phyloP scores from a whole-genome alignment of 768 basidiomycete species.

The Lactarius quietus region DNA sequence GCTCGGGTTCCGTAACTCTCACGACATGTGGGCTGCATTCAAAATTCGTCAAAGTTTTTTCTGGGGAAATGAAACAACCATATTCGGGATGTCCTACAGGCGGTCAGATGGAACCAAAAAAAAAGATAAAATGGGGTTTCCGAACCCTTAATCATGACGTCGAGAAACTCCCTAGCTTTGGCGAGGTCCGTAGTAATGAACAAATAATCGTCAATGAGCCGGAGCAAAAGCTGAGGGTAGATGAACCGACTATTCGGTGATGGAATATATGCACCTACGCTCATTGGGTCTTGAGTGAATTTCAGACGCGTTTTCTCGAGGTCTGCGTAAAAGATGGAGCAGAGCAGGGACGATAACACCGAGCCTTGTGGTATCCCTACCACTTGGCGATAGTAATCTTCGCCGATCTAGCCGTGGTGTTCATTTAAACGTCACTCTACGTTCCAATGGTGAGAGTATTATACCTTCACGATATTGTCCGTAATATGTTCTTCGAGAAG shows the following conservation, averaged over 20 bases:
- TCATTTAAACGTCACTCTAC: not conserved
- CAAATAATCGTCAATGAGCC: constrained; percentile 94
- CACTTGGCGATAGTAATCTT: constrained; percentile 79
- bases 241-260: not conserved
- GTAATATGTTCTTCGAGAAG: constrained; percentile 88
- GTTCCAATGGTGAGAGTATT: not conserved
- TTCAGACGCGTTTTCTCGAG: constrained; percentile 60
- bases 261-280: constrained; percentile 47
- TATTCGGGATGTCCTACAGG: constrained; percentile 83
- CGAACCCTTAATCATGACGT: constrained; percentile 69
- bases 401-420: constrained; percentile 56
- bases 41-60: constrained; percentile 91
- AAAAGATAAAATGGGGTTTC: not conserved
- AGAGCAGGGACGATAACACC: constrained; percentile 89
- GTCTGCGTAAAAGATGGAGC: constrained; percentile 93
- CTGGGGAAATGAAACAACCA: constrained; percentile 83
- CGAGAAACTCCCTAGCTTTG: constrained; percentile 66
- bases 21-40: constrained; percentile 52
- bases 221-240: constrained; percentile 61
- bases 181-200: constrained; percentile 66
- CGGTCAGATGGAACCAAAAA: not conserved
- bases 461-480: constrained; percentile 87
- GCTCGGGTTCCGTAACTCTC: constrained; percentile 49
- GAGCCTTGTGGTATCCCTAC: constrained; percentile 98
- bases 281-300: constrained; percentile 54